Evolutionary conservation across 805 yeast genomes (phyloP), one percentile per base, ranked within the genome.

Genomic region (Wickerhamiella brachini): DNA sequence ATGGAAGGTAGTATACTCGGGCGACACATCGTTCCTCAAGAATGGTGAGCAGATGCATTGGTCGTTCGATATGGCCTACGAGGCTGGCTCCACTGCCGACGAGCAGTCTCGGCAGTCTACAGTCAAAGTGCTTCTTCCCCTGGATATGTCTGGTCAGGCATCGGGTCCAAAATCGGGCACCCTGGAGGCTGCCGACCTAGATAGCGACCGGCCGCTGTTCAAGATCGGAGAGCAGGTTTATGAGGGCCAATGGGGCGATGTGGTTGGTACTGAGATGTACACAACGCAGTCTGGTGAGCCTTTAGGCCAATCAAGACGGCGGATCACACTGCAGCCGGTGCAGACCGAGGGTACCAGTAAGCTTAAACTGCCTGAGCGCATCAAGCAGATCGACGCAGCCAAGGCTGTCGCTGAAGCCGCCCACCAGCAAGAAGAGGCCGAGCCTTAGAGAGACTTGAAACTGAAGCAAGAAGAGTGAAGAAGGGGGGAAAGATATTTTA

Each of bases 11-110:
- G 70, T 70, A 18, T 72, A 76, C 74, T 85, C 85, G 62, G 96
- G 97, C 4, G 74, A 78, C 55, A 78, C 86, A 7, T 79, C 75
- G 44, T 88, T 82, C 59, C 70, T 90, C 54, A 64, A 76, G 6
- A 66, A 73, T 6, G 97, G 97, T 7, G 93, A 89, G 60, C 96
- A 88, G 65, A 86, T 87, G 94, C 81, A 85, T 62, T 89, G 97
- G 97, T 79, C 81, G 59, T 90, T 88, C 70, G 68, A 59, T 34
- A 62, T 71, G 51, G 79, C 78, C 18, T 81, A 77, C 57, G 95
- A 86, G 68, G 95, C 96, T 5, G 96, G 96, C 10, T 84, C 95
- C 2, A 86, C 81, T 56, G 95, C 83, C 48, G 96, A 88, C 65
- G 79, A 87, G 45, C 59, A 54, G 39, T 55, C 59, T 37, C 60